Evolutionary conservation across 2,329 filamentous ascomycete genomes (phyloP).

Genomic region (Phyllosticta ampelicida): DNA sequence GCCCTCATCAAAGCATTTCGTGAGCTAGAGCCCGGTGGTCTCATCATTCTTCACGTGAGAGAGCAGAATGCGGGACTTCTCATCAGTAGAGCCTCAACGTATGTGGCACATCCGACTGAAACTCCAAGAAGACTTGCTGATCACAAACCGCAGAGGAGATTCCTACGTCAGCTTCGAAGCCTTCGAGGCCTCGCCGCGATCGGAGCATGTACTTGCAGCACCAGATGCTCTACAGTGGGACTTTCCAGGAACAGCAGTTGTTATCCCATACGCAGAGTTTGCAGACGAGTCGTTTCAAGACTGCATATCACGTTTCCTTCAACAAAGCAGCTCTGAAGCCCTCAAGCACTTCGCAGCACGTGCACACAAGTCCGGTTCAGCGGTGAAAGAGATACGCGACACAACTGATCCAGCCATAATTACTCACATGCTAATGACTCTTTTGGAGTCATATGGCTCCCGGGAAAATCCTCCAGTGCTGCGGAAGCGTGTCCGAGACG

Average conservation of each 20-base stretch:
- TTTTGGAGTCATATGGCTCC: slow-evolving; percentile 46
- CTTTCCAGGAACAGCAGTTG: slow-evolving; percentile 47
- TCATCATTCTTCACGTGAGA: slow-evolving; percentile 35
- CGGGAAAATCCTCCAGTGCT: slow-evolving; percentile 29
- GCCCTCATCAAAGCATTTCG: slow-evolving; percentile 16
- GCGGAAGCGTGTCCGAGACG: slow-evolving; percentile 51
- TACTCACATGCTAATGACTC: slow-evolving; percentile 47
- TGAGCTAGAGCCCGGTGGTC: slow-evolving; percentile 12
- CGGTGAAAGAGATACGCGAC: slow-evolving; percentile 46
- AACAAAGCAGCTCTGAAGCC: slow-evolving; percentile 44
- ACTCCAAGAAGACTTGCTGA: not conserved
- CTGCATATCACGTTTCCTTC: slow-evolving; percentile 42
- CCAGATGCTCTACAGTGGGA: slow-evolving; percentile 45
- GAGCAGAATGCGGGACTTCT: slow-evolving; percentile 42
- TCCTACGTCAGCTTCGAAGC: slow-evolving; percentile 42
- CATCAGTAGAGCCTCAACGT: slow-evolving; percentile 26
- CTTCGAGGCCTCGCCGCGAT: slow-evolving; percentile 49
- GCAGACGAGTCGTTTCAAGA: slow-evolving; percentile 35
- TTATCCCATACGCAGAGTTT: slow-evolving; percentile 34
- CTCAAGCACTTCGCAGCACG: slow-evolving; percentile 44
- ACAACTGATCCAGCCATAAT: slow-evolving; percentile 48
- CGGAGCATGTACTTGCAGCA: slow-evolving; percentile 42
- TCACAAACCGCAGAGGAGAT: not conserved
- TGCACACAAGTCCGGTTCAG: slow-evolving; percentile 41
- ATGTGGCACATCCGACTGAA: not conserved